Evolutionary conservation across 2,329 filamentous ascomycete species (phyloP).

Genomic region (Colletotrichum sp.): DNA sequence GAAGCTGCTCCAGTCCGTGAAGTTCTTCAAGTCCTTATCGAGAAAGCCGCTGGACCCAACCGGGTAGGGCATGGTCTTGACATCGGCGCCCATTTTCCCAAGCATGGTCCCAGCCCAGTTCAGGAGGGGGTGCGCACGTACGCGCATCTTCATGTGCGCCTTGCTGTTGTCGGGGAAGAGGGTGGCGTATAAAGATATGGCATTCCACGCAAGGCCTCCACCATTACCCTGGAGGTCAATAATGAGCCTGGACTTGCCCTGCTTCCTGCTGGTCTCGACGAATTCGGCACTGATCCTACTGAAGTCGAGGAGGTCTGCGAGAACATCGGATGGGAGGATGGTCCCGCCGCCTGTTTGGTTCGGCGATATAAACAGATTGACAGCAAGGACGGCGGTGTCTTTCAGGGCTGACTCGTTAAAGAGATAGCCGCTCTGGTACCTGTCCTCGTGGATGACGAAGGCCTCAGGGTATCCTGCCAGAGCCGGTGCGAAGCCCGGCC

Average conservation of each 20-base stretch:
- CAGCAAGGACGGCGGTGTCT: constrained; percentile 16
- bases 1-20: constrained; percentile 42
- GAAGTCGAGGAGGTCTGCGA: neutral
- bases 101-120: constrained; percentile 7
- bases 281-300: constrained; percentile 33
- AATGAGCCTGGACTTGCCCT: constrained; percentile 62
- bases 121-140: constrained; percentile 9
- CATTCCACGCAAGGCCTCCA: constrained; percentile 50
- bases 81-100: neutral
- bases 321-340: neutral
- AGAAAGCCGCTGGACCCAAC: constrained; percentile 22
- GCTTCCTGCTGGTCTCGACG: constrained; percentile 47
- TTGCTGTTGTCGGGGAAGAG: constrained; percentile 5
- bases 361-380: constrained; percentile 6
- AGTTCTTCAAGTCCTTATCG: constrained; percentile 3
- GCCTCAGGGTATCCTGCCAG: constrained; percentile 12
- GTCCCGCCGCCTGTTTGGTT: neutral
- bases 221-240: constrained; percentile 68
- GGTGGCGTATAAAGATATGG: constrained; percentile 1
- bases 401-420: neutral
- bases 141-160: constrained; percentile 12
- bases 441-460: constrained; percentile 2
- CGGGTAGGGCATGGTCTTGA: neutral
- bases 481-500: neutral
- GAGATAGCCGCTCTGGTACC: constrained; percentile 16